These are phyloP conservation scores for Pisolithus tinctorius DNA, from an alignment of 768 basidiomycete species.

Conservation along the genomic window DNA sequence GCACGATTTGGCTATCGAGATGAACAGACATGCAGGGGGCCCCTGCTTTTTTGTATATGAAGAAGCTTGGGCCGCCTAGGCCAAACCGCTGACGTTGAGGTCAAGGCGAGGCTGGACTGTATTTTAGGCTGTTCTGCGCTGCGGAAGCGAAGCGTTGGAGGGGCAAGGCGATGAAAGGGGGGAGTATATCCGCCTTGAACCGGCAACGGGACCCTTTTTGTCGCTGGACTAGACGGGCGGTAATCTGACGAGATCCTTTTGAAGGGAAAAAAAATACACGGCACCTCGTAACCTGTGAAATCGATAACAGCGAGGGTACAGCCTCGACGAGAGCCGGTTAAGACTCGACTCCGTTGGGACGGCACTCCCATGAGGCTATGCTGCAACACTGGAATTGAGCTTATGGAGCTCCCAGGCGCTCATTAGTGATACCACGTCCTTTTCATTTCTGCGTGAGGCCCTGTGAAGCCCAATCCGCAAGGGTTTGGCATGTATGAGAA, in stretches of 20 bases:
- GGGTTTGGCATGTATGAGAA: neutral
- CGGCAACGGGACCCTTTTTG: no score
- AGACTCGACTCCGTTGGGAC: no score
- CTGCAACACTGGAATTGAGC: neutral
- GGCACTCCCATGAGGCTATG: neutral
- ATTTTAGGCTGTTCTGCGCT: constrained; percentile 6
- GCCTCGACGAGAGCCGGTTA: neutral
- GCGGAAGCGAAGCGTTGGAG: constrained; percentile 9
- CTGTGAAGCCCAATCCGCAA: neutral
- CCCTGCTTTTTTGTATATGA: constrained; percentile 15
- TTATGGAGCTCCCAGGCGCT: neutral
- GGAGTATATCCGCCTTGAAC: no score
- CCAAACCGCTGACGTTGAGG: constrained; percentile 16
- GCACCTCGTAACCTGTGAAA: neutral
- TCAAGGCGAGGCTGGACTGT: constrained; percentile 16
- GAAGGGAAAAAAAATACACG: no score
- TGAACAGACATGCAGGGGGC: neutral
- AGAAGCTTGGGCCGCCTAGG: neutral
- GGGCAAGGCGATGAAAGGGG: constrained; percentile 9
- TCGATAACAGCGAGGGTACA: neutral
- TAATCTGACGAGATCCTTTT: no score
- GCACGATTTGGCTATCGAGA: neutral
- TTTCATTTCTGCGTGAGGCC: neutral
- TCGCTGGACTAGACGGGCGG: no score
- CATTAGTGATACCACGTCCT: neutral